These are phyloP conservation scores for Mucor plumbeus DNA, from an alignment of 371 early-diverging fungal species.

Conservation along the genomic window DNA sequence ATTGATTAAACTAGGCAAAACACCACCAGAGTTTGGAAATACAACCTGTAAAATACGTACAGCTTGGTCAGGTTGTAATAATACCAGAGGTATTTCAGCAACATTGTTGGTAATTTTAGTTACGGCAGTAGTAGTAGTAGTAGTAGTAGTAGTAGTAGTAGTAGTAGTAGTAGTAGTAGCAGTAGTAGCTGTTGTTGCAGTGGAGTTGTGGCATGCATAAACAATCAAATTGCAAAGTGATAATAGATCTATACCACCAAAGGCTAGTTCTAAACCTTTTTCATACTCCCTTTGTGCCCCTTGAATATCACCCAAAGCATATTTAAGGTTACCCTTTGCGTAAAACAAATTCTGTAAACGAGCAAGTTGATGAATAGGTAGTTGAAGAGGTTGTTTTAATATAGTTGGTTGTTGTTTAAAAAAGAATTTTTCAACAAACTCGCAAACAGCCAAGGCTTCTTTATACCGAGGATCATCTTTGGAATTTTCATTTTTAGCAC, in stretches of 20 bases:
- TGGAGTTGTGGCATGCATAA: conserved; percentile 41
- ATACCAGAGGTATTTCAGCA: conserved; percentile 52
- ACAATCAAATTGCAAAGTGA: conserved; percentile 59
- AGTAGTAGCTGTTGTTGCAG: neutral
- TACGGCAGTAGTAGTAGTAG: neutral
- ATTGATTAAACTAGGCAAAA: conserved; percentile 61
- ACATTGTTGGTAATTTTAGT: neutral
- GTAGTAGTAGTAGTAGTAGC: neutral
- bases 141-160: neutral
- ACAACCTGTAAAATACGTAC: conserved; percentile 59
- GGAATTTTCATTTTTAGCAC: conserved; percentile 42
- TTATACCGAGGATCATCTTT: conserved; percentile 61
- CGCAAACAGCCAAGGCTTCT: conserved; percentile 84
- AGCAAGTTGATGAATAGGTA: conserved; percentile 67
- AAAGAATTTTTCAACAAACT: conserved; percentile 74
- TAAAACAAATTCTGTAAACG: conserved; percentile 81
- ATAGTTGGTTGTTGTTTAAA: conserved; percentile 21
- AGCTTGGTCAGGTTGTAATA: conserved; percentile 74
- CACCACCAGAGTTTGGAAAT: conserved; percentile 67
- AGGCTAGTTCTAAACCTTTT: conserved; percentile 76
- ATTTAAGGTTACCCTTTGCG: conserved; percentile 83
- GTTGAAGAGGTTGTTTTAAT: conserved; percentile 34
- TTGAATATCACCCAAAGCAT: conserved; percentile 74
- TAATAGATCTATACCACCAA: conserved; percentile 69
- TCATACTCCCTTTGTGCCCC: conserved; percentile 84